A percentile compares a stretch with the other conserved stretches of the same genome.
Conservation (phyloP, 331 rosid species). For the Cucumis variabilis region DNA sequence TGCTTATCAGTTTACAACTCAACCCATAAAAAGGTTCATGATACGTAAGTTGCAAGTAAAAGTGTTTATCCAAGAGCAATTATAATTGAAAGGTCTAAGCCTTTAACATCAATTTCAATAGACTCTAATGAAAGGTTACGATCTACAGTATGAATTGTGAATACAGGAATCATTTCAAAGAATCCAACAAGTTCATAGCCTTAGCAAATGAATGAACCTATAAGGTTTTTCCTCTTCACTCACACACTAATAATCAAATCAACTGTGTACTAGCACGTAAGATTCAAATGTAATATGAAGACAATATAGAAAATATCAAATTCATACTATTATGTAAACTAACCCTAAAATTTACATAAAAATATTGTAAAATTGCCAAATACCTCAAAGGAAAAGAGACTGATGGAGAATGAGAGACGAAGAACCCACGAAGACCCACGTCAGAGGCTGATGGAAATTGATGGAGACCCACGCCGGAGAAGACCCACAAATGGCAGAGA, state of each 20-base stretch:
- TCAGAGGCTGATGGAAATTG: no score
- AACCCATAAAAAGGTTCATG: not conserved
- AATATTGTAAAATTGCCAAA: no score
- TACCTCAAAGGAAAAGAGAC: no score
- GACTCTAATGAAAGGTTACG: not conserved
- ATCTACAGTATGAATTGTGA: not conserved
- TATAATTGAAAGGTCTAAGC: not conserved
- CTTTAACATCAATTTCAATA: conserved; percentile 1
- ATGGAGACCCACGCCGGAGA: no score
- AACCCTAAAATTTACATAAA: no score
- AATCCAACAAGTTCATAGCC: not conserved
- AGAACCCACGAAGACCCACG: no score
- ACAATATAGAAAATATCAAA: not conserved
- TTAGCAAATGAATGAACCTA: conserved; percentile 7
- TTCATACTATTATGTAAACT: no score
- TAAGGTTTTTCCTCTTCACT: not conserved
- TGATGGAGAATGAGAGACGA: no score
- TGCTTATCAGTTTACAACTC: not conserved
- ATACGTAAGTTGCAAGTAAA: conserved; percentile 6
- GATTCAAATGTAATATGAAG: conserved; percentile 21
- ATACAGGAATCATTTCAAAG: no score
- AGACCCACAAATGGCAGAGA: no score
- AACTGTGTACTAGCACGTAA: conserved; percentile 26
- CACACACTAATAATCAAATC: conserved; percentile 4
- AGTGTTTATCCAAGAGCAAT: not conserved